A percentile compares a stretch with the other conserved stretches of the same genome.
phyloP scores from a whole-genome alignment of 371 early-diverging fungal species.

The Aphelidium insulamus region DNA sequence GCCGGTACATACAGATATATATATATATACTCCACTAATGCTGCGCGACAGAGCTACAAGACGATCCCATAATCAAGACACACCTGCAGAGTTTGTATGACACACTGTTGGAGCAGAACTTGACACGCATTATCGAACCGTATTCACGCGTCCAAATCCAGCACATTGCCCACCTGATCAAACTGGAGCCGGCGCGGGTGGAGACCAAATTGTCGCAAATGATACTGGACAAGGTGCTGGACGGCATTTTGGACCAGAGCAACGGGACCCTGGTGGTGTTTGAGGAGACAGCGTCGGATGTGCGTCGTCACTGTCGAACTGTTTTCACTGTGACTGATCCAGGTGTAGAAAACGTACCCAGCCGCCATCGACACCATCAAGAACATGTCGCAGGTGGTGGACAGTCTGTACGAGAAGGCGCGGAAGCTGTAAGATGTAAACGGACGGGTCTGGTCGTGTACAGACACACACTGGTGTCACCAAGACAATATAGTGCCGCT shows the following conservation, averaged over 20 bases:
- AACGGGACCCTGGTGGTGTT: conserved; percentile 82
- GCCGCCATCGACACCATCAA: conserved; percentile 83
- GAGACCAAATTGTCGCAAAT: conserved; percentile 92
- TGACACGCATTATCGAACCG: conserved; percentile 94
- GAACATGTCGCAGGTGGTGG: conserved; percentile 81
- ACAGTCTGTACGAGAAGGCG: conserved; percentile 84
- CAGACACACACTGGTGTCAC: no score
- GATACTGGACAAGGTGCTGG: conserved; percentile 91
- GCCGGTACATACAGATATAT: conserved; percentile 21
- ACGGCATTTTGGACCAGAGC: conserved; percentile 92
- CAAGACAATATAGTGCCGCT: no score
- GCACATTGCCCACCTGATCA: conserved; percentile 80
- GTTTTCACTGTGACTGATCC: background rate
- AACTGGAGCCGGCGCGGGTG: conserved; percentile 70
- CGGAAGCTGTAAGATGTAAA: no score
- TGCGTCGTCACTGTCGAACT: conserved; percentile 10
- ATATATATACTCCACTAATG: background rate
- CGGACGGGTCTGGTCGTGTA: no score
- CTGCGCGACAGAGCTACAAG: conserved; percentile 34
- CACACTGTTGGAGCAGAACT: conserved; percentile 87
- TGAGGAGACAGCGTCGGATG: conserved; percentile 66
- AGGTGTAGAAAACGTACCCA: conserved; percentile 56
- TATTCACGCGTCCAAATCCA: conserved; percentile 89
- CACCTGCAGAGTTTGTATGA: conserved; percentile 86
- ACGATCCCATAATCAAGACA: conserved; percentile 74